Conservation (phyloP, 2,329 filamentous ascomycete species). For the Trichoderma koningiopsis region DNA sequence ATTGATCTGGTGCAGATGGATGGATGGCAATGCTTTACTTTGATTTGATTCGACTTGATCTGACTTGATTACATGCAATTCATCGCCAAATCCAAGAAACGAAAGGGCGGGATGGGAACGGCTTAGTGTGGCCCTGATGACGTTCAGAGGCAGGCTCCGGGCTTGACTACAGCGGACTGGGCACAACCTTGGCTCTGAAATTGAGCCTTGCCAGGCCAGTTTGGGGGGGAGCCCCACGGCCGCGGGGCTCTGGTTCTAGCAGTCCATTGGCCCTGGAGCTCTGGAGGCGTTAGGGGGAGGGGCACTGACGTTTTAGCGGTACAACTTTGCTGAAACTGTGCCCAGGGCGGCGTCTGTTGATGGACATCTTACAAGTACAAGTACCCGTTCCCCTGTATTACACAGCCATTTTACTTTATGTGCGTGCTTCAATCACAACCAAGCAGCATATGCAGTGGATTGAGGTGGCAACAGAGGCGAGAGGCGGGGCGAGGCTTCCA, state of each 20-base stretch:
- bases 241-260: conserved; percentile 2
- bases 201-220: not conserved
- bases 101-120: not conserved
- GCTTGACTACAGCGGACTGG: not conserved
- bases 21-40: too few species aligned
- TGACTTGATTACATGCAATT: not conserved
- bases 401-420: too few species aligned
- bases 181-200: not conserved
- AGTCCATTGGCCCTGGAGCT: conserved; percentile 1
- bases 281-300: not conserved
- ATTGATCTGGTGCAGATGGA: not conserved
- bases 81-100: not conserved
- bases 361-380: not conserved
- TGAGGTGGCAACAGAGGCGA: not conserved
- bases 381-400: too few species aligned
- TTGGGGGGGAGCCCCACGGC: not conserved
- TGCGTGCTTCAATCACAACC: not conserved
- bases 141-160: not conserved
- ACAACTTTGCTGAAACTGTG: not conserved
- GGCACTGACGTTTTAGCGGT: not conserved
- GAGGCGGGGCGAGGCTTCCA: not conserved
- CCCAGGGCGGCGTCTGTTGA: not conserved
- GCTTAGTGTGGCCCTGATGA: conserved; percentile 21
- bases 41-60: too few species aligned
- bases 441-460: not conserved